Evolutionary conservation across 352 stramenopile genomes (phyloP), one percentile per base, ranked within the genome.

Genomic region (Phytophthora syringae): DNA sequence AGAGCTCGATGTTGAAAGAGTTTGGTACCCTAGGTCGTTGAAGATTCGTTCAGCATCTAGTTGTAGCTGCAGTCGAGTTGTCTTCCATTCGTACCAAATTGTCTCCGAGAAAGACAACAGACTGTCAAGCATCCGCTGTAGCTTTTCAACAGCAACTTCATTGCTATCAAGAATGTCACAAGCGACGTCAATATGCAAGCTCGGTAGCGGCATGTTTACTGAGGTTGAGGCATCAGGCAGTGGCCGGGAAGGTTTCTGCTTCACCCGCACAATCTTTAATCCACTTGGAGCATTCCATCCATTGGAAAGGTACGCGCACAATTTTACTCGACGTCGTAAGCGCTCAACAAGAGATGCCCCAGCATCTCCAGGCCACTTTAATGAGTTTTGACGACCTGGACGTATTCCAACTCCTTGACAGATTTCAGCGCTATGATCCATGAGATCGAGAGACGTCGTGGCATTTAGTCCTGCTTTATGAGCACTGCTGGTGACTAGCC

Each of bases 61-160:
- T 15, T 68, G 60, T 3, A 69, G 36, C 4, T 68, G 56, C 15
- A 69, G 30, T 51, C 72, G 73, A 1, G 49, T 61, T 2, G 72
- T 66, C n/a, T 74, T 83, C 77, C 77, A 87, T 28, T 84, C 64
- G 22, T 68, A 65, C 81, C 81, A 90, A 2, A 81, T n/a, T 20
- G 55, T 67, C 18, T 87, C 77, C 0, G 67, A 64, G 0, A 56
- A 22, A 3, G 20, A 55, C 28, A 65, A 52, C 21, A 74, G 60
- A 21, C 20, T 54, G 7, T 73, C 59, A 5, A 65, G 5, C 3
- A 32, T 40, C 21, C 48, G 37, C 42, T 73, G 52, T 16, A 73
- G 30, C 12, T 54, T 15, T 10, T 32, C 21, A 24, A 65, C 32
- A 5, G 16, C 32, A 28, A 65, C 0, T 13, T 73, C 59, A 22